Conservation (phyloP, 306 rosid species). For the Fragaria vesca region DNA sequence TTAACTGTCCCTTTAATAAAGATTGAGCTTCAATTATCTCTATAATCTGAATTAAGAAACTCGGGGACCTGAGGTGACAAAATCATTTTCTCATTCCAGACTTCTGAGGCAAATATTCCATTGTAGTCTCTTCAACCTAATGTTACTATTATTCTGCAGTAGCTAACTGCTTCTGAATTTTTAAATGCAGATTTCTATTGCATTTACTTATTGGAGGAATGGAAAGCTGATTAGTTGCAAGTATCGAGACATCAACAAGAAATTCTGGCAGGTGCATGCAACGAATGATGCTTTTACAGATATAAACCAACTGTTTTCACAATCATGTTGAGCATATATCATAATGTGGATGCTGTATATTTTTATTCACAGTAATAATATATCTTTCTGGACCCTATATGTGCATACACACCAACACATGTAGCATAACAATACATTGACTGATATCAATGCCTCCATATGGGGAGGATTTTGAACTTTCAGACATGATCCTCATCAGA, state of each 20-base stretch:
- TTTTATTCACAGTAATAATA: background rate
- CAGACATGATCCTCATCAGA: background rate
- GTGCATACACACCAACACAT: background rate
- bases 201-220: slow-evolving; percentile 67
- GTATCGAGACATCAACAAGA: slow-evolving; percentile 77
- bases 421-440: background rate
- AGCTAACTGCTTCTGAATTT: slow-evolving; percentile 33
- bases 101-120: slow-evolving; percentile 1
- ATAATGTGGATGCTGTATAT: background rate
- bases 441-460: background rate
- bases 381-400: background rate
- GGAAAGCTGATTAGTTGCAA: slow-evolving; percentile 79
- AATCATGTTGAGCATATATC: slow-evolving; percentile 9
- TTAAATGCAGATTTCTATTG: slow-evolving; percentile 61
- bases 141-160: background rate
- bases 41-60: background rate
- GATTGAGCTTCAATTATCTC: slow-evolving; percentile 1
- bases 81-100: background rate
- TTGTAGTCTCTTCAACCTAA: background rate
- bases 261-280: slow-evolving; percentile 84
- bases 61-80: background rate
- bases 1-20: background rate
- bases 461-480: background rate
- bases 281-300: slow-evolving; percentile 17
- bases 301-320: slow-evolving; percentile 4